These are phyloP conservation scores for Paratinospora sagittata DNA, from an alignment of 164 flowering plant species.

Conservation along the genomic window DNA sequence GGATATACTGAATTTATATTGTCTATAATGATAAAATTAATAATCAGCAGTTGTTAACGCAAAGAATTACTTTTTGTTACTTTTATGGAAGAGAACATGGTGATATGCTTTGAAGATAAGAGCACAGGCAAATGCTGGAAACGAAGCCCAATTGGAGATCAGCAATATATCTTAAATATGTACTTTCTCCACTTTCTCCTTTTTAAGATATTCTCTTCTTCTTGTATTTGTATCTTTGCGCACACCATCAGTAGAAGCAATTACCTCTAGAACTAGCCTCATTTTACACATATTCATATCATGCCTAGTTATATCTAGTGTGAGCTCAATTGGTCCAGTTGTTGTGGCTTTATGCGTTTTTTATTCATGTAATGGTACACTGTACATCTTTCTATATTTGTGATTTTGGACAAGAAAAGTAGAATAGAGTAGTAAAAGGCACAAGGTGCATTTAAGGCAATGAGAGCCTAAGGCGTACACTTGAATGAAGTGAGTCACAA, in stretches of 20 bases:
- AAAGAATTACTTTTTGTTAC: constrained; percentile 9
- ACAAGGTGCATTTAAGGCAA: no score
- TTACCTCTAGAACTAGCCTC: neutral
- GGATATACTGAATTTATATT: no score
- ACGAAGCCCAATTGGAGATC: constrained; percentile 42
- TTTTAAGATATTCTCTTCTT: neutral
- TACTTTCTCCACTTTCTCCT: constrained; percentile 20
- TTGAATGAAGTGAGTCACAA: no score
- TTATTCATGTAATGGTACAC: neutral
- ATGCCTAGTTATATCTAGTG: neutral
- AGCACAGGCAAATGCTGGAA: constrained; percentile 73
- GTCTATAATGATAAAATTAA: neutral
- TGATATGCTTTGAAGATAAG: constrained; percentile 82
- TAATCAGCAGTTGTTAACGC: constrained; percentile 7
- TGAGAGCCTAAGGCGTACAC: no score
- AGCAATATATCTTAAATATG: constrained; percentile 56
- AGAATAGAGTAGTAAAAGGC: no score
- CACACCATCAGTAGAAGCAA: neutral
- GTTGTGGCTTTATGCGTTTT: neutral
- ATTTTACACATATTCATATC: neutral
- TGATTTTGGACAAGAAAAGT: neutral
- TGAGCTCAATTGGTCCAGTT: neutral
- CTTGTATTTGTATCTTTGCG: neutral
- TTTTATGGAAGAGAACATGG: constrained; percentile 77
- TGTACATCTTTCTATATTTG: neutral